These are phyloP conservation scores for Paraphoma sp. DNA, from an alignment of 2,329 filamentous ascomycete genomes.

Conservation along the genomic window DNA sequence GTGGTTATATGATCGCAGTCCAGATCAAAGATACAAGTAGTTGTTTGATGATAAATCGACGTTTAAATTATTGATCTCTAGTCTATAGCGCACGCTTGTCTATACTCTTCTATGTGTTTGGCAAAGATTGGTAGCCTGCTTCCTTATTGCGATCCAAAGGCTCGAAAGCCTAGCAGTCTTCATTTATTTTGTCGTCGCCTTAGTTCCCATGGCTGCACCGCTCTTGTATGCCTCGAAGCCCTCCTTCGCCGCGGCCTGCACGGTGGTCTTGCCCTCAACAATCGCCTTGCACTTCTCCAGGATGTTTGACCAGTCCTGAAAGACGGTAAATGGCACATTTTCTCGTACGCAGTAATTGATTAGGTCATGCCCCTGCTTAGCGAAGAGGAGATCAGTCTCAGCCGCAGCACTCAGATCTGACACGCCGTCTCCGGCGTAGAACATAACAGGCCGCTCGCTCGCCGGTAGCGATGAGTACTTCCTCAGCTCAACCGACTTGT, in stretches of 20 bases:
- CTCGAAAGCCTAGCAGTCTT: neutral
- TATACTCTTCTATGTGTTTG: too few relatives aligned
- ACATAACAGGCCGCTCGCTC: conserved; percentile 76
- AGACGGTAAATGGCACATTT: conserved; percentile 85
- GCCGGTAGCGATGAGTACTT: conserved; percentile 79
- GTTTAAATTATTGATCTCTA: too few relatives aligned
- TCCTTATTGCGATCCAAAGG: too few relatives aligned
- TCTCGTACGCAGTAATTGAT: conserved; percentile 86
- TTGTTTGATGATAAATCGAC: too few relatives aligned
- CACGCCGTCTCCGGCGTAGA: conserved; percentile 77
- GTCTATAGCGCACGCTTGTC: too few relatives aligned
- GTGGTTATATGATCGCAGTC: too few relatives aligned
- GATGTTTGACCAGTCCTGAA: conserved; percentile 84
- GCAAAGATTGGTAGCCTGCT: too few relatives aligned
- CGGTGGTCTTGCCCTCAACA: conserved; percentile 70
- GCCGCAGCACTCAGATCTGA: conserved; percentile 69
- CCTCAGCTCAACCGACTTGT: conserved; percentile 91
- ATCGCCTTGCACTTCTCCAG: conserved; percentile 78
- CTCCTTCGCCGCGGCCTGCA: conserved; percentile 71
- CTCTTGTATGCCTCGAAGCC: conserved; percentile 56
- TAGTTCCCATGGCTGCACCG: conserved; percentile 48
- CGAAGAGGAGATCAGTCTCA: conserved; percentile 92
- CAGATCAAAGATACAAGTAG: too few relatives aligned
- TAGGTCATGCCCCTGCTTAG: conserved; percentile 89
- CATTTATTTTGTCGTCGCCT: conserved; percentile 23